These are phyloP conservation scores for Atkinsonella hypoxylon DNA, from an alignment of 2,329 filamentous ascomycete species.

Conservation along the genomic window DNA sequence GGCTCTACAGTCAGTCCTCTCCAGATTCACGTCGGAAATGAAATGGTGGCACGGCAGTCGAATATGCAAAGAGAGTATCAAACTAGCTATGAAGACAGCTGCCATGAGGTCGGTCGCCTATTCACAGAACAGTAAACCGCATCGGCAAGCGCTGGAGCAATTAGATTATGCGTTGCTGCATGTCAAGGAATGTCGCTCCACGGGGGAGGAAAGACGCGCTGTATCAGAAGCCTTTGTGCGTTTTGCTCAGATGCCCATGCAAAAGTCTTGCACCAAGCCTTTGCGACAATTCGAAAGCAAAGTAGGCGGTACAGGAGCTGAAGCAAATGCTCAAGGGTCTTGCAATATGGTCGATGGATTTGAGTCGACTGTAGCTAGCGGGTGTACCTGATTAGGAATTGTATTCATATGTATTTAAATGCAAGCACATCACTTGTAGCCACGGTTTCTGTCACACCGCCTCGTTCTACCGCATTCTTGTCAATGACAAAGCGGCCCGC, in stretches of 20 bases:
- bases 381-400: slow-evolving; percentile 1
- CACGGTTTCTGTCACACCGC: too few species aligned
- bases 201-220: slow-evolving; percentile 8
- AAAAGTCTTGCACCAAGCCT: neutral
- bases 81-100: slow-evolving; percentile 24
- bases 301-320: neutral
- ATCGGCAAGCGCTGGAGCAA: slow-evolving; percentile 13
- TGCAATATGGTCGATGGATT: neutral
- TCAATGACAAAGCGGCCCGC: too few species aligned
- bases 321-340: neutral
- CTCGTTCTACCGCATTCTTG: too few species aligned
- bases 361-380: neutral
- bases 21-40: slow-evolving; percentile 17
- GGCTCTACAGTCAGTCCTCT: slow-evolving; percentile 19
- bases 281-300: neutral
- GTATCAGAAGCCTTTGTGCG: slow-evolving; percentile 13
- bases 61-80: slow-evolving; percentile 26
- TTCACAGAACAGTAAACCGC: slow-evolving; percentile 6
- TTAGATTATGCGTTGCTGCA: slow-evolving; percentile 16
- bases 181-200: slow-evolving; percentile 12
- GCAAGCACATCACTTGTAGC: too few species aligned
- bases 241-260: slow-evolving; percentile 2
- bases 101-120: slow-evolving; percentile 14
- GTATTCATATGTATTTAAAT: slow-evolving; percentile 3
- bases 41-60: slow-evolving; percentile 26